Base-by-base conservation (phyloP, 2,329 filamentous ascomycete species). In the Diaporthe humulicola region DNA sequence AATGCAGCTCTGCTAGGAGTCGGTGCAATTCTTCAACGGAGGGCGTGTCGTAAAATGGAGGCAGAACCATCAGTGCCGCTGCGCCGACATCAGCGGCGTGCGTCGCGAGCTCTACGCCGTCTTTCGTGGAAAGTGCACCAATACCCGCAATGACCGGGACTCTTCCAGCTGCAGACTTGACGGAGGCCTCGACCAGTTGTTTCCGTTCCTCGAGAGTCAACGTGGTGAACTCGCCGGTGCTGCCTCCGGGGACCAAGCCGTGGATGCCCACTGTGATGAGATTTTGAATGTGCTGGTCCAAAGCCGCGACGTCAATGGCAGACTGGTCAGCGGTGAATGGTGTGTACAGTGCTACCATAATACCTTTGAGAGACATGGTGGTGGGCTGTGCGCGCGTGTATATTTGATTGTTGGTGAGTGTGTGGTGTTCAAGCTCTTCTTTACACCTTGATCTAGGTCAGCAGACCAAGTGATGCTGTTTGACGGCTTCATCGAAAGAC, bases 141-240 rank as follows among this genome's bases (percentile, higher is more conserved):
- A 30, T 64, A 17, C 58, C 58, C 4, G 58, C 58, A 9, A 64
- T 40, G 8, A 45, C 58, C 7, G 58, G 58, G 15, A 64, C 25
- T 9, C 25, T 64, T 10, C 58, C 58, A 8, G 58, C 58, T 33
- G 58, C 58, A 33, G 38, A 64, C 40, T 64, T 64, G 38, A 64
- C 40, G 25, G 25, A 45, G 3, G 19, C 58, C 40, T 64, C 38
- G 58, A 64, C 30, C 10, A 87, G 81, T 33, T 84, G 79, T 77
- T 88, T 88, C 71, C 87, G 85, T 77, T 88, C 87, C 10, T 84
- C 81, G 14, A 81, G 77, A 28, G 81, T 81, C 73, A 88, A 77
- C 8, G 85, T 82, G 7, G 87, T 86, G 80, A 89, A 89, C 76
- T 89, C 87, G 70, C 87, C 87, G 0, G 86, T 87, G 79, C 86